Evolutionary conservation across 2,329 filamentous ascomycete species (phyloP), one percentile per base, ranked within the genome.

Genomic region (Colletotrichum viniferum): DNA sequence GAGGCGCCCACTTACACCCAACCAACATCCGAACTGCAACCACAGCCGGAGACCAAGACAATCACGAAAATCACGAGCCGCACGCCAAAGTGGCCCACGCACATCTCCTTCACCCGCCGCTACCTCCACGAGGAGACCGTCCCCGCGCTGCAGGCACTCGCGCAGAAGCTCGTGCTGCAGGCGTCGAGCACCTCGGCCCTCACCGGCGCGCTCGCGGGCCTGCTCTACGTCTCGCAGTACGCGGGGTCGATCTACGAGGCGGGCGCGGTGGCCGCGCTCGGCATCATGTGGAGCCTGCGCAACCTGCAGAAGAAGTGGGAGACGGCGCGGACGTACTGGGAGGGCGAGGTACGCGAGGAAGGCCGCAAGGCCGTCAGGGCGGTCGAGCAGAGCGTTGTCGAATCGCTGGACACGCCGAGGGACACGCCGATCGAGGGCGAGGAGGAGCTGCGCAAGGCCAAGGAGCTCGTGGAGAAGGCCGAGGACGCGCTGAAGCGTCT

Each of bases 131-230:
- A 88, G n/a, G 88, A 91, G 75, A 94, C 93, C 0, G 89, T 96
- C 3, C 93, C 93, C 3, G 91, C 92, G 2, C 86, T 96, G 5
- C 94, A 95, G 80, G 92, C 93, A 2, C 86, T 95, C 1, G 93
- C 94, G 2, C 94, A 96, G 83, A 91, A 89, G 72, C 90, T 96
- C 3, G 92, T 98, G 6, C 82, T 97, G 6, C 92, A 96, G 80
- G 94, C 94, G 1, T 85, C 95, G 1, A 93, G 92, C 68, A 95
- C 95, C 0, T 94, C 94, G 0, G 91, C 92, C 6, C 85, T 94
- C 4, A 90, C 90, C 1, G 86, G 85, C 1, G 87, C 88, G 0
- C 85, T 93, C 1, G 89, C 88, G 1, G 88, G 84, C 1, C 85
- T 93, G 12, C 85, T 90, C 3, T 93, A 93, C 79, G 78, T 91